Evolutionary conservation across 2,329 filamentous ascomycete species (phyloP), one percentile per base, ranked within the genome.

Genomic region (Colletotrichum tofieldiae): DNA sequence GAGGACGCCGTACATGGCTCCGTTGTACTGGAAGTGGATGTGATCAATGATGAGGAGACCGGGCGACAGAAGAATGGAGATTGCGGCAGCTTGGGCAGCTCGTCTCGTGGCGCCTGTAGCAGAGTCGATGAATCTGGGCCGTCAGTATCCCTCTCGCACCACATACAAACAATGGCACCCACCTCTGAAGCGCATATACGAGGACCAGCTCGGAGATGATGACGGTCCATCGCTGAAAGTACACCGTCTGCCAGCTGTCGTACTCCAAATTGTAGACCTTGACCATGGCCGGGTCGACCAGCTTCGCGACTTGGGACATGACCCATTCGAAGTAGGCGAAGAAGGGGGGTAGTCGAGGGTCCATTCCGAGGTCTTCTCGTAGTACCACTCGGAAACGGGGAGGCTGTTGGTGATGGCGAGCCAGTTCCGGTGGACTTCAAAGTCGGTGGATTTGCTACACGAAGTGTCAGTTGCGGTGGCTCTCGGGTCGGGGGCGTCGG

Each of bases 341-440:
- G 84, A 98, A 98, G 9, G 96, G 96, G 96, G 96, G 81, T 99
- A 99, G 85, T 99, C 96, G 79, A 99, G 92, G 0, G 96, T 99
- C 96, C 96, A 99, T 94, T 98, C 94, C 71, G 96, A 99, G 2
- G 95, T 98, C 84, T 95, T 93, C 87, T 99, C 96, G 80, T 93
- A 95, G 84, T 99, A 99, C 96, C 96, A 99, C 76, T 97, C 88
- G 82, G 93, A 91, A 62, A 95, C 84, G 3, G 96, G 94, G 26
- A 98, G 88, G 73, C 93, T 97, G 83, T 98, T 88, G 5, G 96
- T 98, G 77, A 98, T 94, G 75, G 96, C 96, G 51, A 99, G 91
- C 96, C 96, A 99, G 86, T 99, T 99, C 76, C 96, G 92, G 84
- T 99, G 96, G 67, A 99, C 96, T 83, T 99, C 96, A 79, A 99